These are phyloP conservation scores for Claviceps capensis DNA, from an alignment of 2,329 filamentous ascomycete species.

Conservation along the genomic window DNA sequence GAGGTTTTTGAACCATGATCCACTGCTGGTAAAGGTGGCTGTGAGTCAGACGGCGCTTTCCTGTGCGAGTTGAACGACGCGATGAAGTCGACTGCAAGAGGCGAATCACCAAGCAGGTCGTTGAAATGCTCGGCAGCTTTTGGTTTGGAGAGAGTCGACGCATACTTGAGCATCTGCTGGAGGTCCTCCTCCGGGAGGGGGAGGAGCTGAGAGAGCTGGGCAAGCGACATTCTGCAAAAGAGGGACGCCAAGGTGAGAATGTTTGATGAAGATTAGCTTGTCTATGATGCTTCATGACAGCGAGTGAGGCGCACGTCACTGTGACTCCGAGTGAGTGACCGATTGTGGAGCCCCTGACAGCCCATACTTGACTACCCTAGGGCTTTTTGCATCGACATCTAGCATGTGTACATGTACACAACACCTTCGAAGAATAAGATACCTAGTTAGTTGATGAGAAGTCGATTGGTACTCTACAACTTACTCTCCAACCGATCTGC, in stretches of 20 bases:
- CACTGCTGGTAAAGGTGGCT: conserved; percentile 5
- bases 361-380: no score
- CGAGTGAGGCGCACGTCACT: background rate
- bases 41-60: conserved; percentile 21
- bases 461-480: no score
- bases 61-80: conserved; percentile 64
- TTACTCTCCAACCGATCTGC: no score
- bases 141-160: conserved; percentile 58
- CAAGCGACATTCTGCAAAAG: conserved; percentile 32
- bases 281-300: background rate
- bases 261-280: background rate
- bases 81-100: conserved; percentile 63
- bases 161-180: conserved; percentile 72
- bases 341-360: background rate
- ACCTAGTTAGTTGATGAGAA: no score
- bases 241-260: background rate
- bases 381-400: no score
- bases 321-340: background rate
- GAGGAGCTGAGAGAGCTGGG: conserved; percentile 66
- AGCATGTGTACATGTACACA: no score
- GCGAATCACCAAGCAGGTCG: conserved; percentile 76
- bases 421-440: no score
- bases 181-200: conserved; percentile 77
- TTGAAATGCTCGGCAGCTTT: conserved; percentile 75
- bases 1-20: background rate